Evolutionary conservation across 805 yeast genomes (phyloP), one percentile per base, ranked within the genome.

Genomic region (Candida saitoana): DNA sequence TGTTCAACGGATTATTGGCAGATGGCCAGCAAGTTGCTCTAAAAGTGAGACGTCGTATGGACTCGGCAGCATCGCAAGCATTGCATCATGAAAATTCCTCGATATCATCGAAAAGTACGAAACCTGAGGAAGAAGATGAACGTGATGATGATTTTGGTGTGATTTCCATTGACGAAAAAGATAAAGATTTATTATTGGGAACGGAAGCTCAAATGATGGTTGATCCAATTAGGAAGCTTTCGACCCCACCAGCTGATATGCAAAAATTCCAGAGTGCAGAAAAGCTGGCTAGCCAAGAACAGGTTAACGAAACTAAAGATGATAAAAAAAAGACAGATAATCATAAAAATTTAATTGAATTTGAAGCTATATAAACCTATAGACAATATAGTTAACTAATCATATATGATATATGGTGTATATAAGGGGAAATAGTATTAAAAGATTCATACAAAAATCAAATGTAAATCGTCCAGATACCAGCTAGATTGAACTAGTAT

Each of bases 1-100:
- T 93, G 79, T 87, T 91, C 65, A 95, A 88, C 59, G 91, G 93
- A 8, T 73, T 93, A 44, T 74, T 91, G 46, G 93, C 95, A 0
- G 97, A 93, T 64, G 97, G 98, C 4, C 74, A 87, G 57, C 79
- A 91, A 43, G 95, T 91, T 11, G 98, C 98, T 1, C 80, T 77
- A 40, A 90, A 88, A 56, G 95, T 93, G 3, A 80, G 91, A 49
- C 82, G 84, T 50, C 81, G 96, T 49, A 89, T 88, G 76, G 96
- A 89, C 58, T 79, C 83, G 12, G 80, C 77, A 7, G 77, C 84
- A 2, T 55, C 63, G 14, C 49, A 62, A 55, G 52, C 66, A 47
- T 41, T 50, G 15, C 39, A 46, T 30, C 33, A 43, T 41, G 19
- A 39, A n/a, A 32, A 34, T 34, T 38, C 42, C 15, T 38, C 46